Evolutionary conservation across 75 land plant species (phyloP).

Genomic region (Larix kaempferi): DNA sequence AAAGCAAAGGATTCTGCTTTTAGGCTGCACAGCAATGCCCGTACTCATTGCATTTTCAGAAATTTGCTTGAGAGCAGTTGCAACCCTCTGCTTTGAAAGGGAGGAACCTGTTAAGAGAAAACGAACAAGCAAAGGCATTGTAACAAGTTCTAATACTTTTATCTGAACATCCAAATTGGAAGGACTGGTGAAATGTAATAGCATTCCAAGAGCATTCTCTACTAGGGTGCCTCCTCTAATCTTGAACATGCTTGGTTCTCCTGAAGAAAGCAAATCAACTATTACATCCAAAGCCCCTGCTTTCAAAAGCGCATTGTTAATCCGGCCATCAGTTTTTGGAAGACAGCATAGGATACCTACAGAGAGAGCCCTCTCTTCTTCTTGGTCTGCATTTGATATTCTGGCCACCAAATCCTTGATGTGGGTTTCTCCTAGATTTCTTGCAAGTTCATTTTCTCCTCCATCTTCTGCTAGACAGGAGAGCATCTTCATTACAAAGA

Average conservation of each 20-base stretch:
- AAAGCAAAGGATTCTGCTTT: not conserved
- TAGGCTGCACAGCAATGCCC: not conserved
- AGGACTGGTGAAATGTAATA: conserved; percentile 6
- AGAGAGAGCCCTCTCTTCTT: conserved; percentile 11
- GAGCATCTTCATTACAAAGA: conserved; percentile 2
- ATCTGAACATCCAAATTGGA: not conserved
- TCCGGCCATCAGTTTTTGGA: not conserved
- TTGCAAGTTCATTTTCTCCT: conserved; percentile 4
- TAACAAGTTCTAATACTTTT: not conserved
- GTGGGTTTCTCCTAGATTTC: conserved; percentile 7
- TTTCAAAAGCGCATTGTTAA: not conserved
- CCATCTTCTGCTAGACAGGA: not conserved
- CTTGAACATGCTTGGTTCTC: conserved; percentile 4
- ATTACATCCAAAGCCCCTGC: conserved; percentile 2
- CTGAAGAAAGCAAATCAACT: conserved; percentile 4
- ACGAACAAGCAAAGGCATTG: conserved; percentile 4
- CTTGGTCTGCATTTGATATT: not conserved
- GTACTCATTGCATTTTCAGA: not conserved
- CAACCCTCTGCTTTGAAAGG: conserved; percentile 7
- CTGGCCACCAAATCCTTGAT: conserved; percentile 8
- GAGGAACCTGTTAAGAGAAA: conserved; percentile 10
- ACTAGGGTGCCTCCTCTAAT: not conserved
- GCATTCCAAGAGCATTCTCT: conserved; percentile 9
- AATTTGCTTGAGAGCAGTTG: conserved; percentile 1
- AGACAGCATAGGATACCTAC: conserved; percentile 4